Conservation (phyloP, 2,329 filamentous ascomycete species). For the Calcarisporium arbuscula region DNA sequence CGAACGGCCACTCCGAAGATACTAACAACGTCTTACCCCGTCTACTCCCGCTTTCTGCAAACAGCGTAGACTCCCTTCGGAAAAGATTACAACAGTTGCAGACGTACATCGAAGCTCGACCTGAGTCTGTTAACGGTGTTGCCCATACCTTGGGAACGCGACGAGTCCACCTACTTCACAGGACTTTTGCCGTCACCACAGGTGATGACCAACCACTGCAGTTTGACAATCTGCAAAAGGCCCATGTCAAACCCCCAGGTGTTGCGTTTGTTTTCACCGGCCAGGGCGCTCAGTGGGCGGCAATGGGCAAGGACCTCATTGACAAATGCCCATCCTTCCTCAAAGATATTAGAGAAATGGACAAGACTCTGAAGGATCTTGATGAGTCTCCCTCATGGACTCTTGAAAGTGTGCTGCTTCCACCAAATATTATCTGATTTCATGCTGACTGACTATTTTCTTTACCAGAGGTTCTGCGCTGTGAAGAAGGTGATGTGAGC, state of each 20-base stretch:
- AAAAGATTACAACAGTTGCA: constrained; percentile 13
- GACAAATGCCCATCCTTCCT: constrained; percentile 14
- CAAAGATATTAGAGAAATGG: constrained; percentile 11
- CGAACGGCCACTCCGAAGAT: background rate
- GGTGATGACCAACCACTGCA: background rate
- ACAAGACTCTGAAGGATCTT: constrained; percentile 6
- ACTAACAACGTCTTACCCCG: background rate
- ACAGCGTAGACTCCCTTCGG: background rate
- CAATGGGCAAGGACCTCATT: constrained; percentile 30
- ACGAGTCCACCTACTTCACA: constrained; percentile 10
- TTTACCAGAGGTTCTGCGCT: constrained; percentile 18
- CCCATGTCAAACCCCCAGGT: constrained; percentile 12
- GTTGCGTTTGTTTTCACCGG: constrained; percentile 34
- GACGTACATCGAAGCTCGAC: too few relatives aligned
- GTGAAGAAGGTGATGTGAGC: constrained; percentile 20
- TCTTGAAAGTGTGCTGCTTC: constrained; percentile 9
- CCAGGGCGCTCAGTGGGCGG: constrained; percentile 38
- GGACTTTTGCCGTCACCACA: constrained; percentile 20
- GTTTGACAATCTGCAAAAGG: background rate
- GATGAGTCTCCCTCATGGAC: constrained; percentile 21
- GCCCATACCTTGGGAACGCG: too few relatives aligned
- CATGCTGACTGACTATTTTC: background rate
- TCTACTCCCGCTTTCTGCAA: constrained; percentile 2
- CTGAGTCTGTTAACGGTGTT: too few relatives aligned
- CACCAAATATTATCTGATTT: background rate